These are phyloP conservation scores for Tolypocladium ovalisporum DNA, from an alignment of 2,329 filamentous ascomycete species.

Conservation along the genomic window DNA sequence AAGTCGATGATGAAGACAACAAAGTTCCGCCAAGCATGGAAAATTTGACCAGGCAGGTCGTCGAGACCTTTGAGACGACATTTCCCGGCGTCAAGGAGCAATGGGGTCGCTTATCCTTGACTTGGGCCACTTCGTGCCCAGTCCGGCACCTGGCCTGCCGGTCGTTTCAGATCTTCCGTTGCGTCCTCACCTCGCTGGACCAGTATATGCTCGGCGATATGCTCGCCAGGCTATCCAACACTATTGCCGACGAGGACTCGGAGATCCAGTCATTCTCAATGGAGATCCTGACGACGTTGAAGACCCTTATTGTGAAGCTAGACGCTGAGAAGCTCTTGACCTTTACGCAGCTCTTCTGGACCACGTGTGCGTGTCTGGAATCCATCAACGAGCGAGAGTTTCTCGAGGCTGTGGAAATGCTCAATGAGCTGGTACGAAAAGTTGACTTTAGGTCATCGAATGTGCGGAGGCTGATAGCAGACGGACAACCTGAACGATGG, in stretches of 20 bases:
- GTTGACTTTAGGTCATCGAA: conserved; percentile 64
- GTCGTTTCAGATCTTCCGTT: conserved; percentile 95
- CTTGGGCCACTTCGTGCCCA: conserved; percentile 94
- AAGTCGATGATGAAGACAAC: conserved; percentile 58
- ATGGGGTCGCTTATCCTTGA: conserved; percentile 82
- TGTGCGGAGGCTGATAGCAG: conserved; percentile 60
- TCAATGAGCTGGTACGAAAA: conserved; percentile 76
- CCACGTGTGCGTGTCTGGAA: conserved; percentile 88
- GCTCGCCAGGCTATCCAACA: conserved; percentile 89
- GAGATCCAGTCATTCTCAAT: conserved; percentile 97
- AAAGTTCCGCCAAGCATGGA: conserved; percentile 86
- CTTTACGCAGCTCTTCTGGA: conserved; percentile 98
- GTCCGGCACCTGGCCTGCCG: conserved; percentile 91
- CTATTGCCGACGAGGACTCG: conserved; percentile 85
- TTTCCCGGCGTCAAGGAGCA: conserved; percentile 82
- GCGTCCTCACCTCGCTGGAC: conserved; percentile 81
- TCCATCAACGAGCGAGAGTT: conserved; percentile 96
- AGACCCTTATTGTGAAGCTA: conserved; percentile 80
- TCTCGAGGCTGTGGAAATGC: conserved; percentile 80
- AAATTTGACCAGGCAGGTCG: conserved; percentile 67
- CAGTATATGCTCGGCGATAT: conserved; percentile 95
- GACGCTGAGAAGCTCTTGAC: conserved; percentile 67
- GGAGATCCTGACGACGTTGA: conserved; percentile 91
- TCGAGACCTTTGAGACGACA: conserved; percentile 73
- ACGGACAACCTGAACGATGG: conserved; percentile 77